phyloP scores from a whole-genome alignment of 805 yeast genomes.

The Barnettozyma wickerhamii region DNA sequence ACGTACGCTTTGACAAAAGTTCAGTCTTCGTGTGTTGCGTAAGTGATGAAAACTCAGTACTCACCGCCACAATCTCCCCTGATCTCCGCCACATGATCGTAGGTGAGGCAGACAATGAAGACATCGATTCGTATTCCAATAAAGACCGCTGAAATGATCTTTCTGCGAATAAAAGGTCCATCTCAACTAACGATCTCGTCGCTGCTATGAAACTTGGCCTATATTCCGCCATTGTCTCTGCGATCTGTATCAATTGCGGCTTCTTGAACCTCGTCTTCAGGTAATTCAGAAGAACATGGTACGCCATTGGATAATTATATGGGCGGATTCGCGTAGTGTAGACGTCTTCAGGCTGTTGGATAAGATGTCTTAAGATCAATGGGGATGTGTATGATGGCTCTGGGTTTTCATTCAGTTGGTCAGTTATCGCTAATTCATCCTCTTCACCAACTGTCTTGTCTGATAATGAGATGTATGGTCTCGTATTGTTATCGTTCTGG shows the following conservation, averaged over 20 bases:
- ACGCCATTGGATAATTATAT: slow-evolving; percentile 91
- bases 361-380: slow-evolving; percentile 49
- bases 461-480: slow-evolving; percentile 26
- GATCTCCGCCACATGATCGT: slow-evolving; percentile 84
- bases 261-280: slow-evolving; percentile 67
- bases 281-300: slow-evolving; percentile 77
- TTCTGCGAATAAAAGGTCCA: slow-evolving; percentile 62
- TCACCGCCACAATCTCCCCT: slow-evolving; percentile 77
- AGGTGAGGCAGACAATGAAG: slow-evolving; percentile 61
- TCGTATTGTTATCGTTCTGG: slow-evolving; percentile 25
- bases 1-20: slow-evolving; percentile 54
- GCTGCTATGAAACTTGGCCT: slow-evolving; percentile 77
- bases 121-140: slow-evolving; percentile 50
- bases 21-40: slow-evolving; percentile 61
- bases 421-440: slow-evolving; percentile 12
- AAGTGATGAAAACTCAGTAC: slow-evolving; percentile 67
- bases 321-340: slow-evolving; percentile 75
- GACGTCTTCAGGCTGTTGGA: slow-evolving; percentile 72
- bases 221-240: slow-evolving; percentile 44
- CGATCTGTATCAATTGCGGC: slow-evolving; percentile 58
- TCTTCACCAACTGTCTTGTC: slow-evolving; percentile 9
- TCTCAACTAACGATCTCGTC: slow-evolving; percentile 66
- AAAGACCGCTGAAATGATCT: slow-evolving; percentile 52
- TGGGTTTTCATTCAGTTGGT: slow-evolving; percentile 9
- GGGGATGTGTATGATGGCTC: slow-evolving; percentile 50